Evolutionary conservation across 2,329 filamentous ascomycete genomes (phyloP), one percentile per base, ranked within the genome.

Genomic region (Fusarium virguliforme): DNA sequence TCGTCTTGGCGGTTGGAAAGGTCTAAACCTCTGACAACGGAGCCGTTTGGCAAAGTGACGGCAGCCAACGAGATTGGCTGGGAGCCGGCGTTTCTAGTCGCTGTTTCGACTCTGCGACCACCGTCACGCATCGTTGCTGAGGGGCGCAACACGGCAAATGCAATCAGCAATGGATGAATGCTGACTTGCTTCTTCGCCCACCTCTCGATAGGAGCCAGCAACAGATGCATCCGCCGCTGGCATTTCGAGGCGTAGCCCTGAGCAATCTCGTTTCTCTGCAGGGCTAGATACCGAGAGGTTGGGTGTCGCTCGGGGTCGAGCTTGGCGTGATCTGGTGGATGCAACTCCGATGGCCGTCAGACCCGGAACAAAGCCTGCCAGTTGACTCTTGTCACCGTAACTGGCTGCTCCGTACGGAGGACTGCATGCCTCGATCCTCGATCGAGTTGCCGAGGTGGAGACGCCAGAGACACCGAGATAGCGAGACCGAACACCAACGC

Each of bases 41-140:
- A 26, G 26, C 64, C 26, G 50, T 48, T 58, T 58, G 51, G 41
- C 26, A 18, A 32, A 35, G 61, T 55, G 48, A 56, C 54, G 32
- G 60, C 41, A 6, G 48, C 48, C 50, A 35, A 26, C 24, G n/a
- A 43, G 28, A 62, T 58, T 67, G 32, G 24, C 24, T 28, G 48
- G 38, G 35, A 48, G 48, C 60, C 56, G 51, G 56, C 37, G 62
- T 68, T 69, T 68, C 62, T 53, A 40, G 46, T 50, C 41, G 43
- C 34, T 60, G 64, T 74, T 76, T 75, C 65, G 67, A 68, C 41
- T 68, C 60, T 65, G 62, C 60, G 40, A 64, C 70, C 61, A 62
- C 62, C 54, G 30, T 56, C 37, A 48, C 43, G 22, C 58, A 40
- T 53, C 34, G 28, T 46, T 51, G 50, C 32, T 55, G 57, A 62